Conservation (phyloP, 2,329 filamentous ascomycete species). For the Zymoseptoria passerinii region DNA sequence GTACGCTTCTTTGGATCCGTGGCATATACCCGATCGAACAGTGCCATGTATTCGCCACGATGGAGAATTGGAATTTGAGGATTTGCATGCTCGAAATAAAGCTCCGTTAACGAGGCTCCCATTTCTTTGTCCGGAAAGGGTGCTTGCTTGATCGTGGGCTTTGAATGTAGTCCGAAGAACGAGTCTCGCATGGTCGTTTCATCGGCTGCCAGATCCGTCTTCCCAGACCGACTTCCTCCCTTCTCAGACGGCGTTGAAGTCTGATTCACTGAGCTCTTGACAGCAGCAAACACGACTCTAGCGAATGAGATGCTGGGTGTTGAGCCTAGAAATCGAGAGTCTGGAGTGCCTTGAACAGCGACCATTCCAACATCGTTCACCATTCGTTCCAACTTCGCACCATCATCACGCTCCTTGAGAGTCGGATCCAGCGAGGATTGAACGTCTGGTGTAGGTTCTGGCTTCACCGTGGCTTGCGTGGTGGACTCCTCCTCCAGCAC, state of each 20-base stretch:
- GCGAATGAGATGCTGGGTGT: slow-evolving; percentile 91
- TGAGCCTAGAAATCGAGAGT: slow-evolving; percentile 73
- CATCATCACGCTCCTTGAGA: slow-evolving; percentile 44
- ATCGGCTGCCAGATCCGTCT: slow-evolving; percentile 44
- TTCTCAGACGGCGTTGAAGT: slow-evolving; percentile 54
- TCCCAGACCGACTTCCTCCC: slow-evolving; percentile 45
- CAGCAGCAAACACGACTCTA: slow-evolving; percentile 84
- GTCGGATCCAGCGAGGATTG: slow-evolving; percentile 19
- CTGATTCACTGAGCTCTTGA: slow-evolving; percentile 62
- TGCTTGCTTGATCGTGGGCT: slow-evolving; percentile 76
- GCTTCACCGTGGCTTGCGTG: slow-evolving; percentile 1
- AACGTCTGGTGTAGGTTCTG: slow-evolving; percentile 13
- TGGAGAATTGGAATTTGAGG: slow-evolving; percentile 92
- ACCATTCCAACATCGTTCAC: slow-evolving; percentile 66
- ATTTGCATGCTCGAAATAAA: slow-evolving; percentile 95
- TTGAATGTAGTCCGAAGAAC: slow-evolving; percentile 92
- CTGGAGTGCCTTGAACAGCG: slow-evolving; percentile 67
- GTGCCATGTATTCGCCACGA: slow-evolving; percentile 76
- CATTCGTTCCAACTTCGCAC: slow-evolving; percentile 55
- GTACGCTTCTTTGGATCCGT: slow-evolving; percentile 58
- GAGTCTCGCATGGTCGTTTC: slow-evolving; percentile 86
- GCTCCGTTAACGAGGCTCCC: slow-evolving; percentile 61
- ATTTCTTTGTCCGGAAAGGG: slow-evolving; percentile 72
- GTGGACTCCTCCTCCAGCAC: slow-evolving; percentile 15
- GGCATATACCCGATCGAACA: slow-evolving; percentile 75